Base-by-base conservation (phyloP, 495 filamentous ascomycete species). In the Glutinoglossum americanum region DNA sequence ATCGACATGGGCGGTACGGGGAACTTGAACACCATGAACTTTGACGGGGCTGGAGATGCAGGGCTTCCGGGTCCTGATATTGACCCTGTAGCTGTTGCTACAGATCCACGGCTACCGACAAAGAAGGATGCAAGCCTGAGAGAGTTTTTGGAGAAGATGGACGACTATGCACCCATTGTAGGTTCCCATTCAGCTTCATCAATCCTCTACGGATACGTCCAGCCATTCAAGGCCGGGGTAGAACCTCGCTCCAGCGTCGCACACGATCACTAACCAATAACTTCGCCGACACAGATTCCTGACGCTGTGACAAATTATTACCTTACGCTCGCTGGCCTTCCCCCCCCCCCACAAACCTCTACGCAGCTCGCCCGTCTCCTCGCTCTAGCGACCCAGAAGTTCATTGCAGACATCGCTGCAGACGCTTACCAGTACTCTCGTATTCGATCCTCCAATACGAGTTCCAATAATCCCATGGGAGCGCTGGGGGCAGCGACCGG, bases 301-400 rank as follows among this genome's bases (percentile, higher is more conserved):
- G 92, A 98, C 69, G 92, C 92, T 11, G 90, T 98, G 32, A 97
- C 89, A 63, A 82, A 92, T 64, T 94, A 96, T 76, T 97, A 97
- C 76, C 87, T 97, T 70, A 90, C 89, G 17, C 82, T 92, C 63
- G 87, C 88, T 65, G 92, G 92, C 56, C 84, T 96, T 10, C 88
- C 89, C 19, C 89, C 92, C 4, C 84, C 87, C 21, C 86, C 86
- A 21, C 77, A 84, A 64, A 94, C 89, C 9, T 85, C 94, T 60
- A 80, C 81, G 28, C 86, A 85, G 55, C 83, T 98, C 23, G 85
- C 89, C 8, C 87, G 93, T 26, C 83, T 98, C 15, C 85, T 98
- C 57, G 89, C 90, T 0, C 83, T 98, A 25, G 92, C 92, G 1
- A 93, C 92, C 0, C 93, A 97, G 64, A 98, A 97, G 61, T 98